phyloP scores from a whole-genome alignment of 495 filamentous ascomycete species.

The Hypoxylon lenormandii region DNA sequence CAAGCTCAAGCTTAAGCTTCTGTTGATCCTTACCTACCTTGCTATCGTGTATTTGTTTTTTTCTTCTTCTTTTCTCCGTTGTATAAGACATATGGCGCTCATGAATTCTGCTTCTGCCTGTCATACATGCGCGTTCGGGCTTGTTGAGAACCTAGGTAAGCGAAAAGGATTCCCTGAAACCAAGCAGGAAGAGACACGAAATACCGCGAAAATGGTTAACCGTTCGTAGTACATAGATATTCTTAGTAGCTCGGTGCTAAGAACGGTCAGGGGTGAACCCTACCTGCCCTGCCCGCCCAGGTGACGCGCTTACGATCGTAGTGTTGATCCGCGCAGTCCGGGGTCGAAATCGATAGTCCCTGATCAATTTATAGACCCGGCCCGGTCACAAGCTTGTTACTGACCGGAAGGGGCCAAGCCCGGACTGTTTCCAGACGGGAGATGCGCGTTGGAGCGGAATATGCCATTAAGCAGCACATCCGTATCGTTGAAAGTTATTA shows the following conservation, averaged over 20 bases:
- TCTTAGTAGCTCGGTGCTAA: slow-evolving; percentile 30
- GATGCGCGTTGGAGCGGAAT: background rate
- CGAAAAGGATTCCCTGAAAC: slow-evolving; percentile 34
- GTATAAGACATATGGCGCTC: too few species aligned
- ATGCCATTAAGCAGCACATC: background rate
- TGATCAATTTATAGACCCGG: slow-evolving; percentile 40
- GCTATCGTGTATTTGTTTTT: slow-evolving; percentile 3
- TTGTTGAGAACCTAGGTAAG: background rate
- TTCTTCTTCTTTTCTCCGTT: background rate
- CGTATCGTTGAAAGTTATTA: too few species aligned
- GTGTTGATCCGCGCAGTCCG: slow-evolving; percentile 43
- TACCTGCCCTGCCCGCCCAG: slow-evolving; percentile 45
- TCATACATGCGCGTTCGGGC: background rate
- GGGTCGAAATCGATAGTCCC: slow-evolving; percentile 42
- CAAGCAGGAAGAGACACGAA: slow-evolving; percentile 12
- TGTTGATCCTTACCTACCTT: slow-evolving; percentile 18
- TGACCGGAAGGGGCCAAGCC: slow-evolving; percentile 13
- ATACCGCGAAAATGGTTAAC: slow-evolving; percentile 1
- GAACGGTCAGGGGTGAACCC: slow-evolving; percentile 36
- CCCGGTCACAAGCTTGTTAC: slow-evolving; percentile 40
- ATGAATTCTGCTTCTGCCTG: background rate
- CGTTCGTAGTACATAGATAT: slow-evolving; percentile 24
- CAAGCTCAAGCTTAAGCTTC: slow-evolving; percentile 18
- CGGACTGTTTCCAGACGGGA: background rate
- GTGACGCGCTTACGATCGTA: slow-evolving; percentile 47